Percentiles rank a stretch among this genome's conserved stretches.
These are phyloP conservation scores for Alternaria sp. DNA, from an alignment of 2,329 filamentous ascomycete species.

Conservation along the genomic window DNA sequence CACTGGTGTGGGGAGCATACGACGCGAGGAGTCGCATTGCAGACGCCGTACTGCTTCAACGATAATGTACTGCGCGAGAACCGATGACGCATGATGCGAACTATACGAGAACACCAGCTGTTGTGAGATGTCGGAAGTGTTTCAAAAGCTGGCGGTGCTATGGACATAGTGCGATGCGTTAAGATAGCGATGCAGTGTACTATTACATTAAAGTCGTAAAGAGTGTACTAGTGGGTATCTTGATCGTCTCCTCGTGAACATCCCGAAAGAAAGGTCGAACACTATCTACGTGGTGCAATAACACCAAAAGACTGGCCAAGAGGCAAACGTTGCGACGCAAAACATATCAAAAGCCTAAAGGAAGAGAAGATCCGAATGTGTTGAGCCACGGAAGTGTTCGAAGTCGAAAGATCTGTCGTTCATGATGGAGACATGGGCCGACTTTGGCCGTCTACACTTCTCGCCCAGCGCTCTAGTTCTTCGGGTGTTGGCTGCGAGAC, in stretches of 20 bases:
- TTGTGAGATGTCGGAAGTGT: not conserved
- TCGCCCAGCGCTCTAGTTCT: conserved; percentile 38
- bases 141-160: not conserved
- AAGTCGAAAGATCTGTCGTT: not conserved
- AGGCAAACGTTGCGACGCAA: not conserved
- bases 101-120: not conserved
- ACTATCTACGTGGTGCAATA: not conserved
- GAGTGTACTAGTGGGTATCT: conserved; percentile 30
- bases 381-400: not conserved
- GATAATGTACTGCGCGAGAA: not conserved
- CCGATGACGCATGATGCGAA: not conserved
- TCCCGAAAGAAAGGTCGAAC: not conserved
- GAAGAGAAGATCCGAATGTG: not conserved
- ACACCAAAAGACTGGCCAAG: not conserved
- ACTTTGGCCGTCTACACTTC: conserved; percentile 10
- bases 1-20: not conserved
- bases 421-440: conserved; percentile 22
- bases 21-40: not conserved
- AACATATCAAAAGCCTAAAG: not conserved
- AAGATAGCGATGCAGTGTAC: not conserved
- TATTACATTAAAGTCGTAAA: conserved; percentile 18
- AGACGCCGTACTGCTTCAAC: not conserved
- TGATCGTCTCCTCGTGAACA: not conserved
- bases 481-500: conserved; percentile 45
- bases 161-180: not conserved